Base-by-base conservation (phyloP, 1,284 basidiomycete genomes). In the Melampsora abietis-canadensis region DNA sequence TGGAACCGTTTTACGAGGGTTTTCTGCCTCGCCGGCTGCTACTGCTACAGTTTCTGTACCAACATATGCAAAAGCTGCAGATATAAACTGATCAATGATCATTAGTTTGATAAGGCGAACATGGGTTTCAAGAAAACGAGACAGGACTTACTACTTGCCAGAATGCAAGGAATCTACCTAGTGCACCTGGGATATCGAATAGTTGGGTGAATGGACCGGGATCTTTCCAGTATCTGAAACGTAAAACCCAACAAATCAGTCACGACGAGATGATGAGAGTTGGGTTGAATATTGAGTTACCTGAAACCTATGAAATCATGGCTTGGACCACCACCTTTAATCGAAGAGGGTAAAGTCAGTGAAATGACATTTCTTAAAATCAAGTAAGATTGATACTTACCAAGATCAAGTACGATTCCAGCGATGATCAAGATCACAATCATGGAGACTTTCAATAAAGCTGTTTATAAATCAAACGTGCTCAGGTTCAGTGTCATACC, bases 341-440 rank as follows among this genome's bases (percentile, higher is more conserved):
- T 78, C 51, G 27, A 85, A 79, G 89, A 88, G 69, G 91, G 61
- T 90, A 83, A 68, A 88, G 88, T 72, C 85, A 83, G 3, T 15
- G 44, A 46, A 60, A 68, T 17, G 63, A 27, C 15, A 0, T 72
- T 17, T 15, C 14, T n/a, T 6, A 10, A n/a, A 57, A 21, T 37
- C 34, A 27, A 40, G n/a, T 77, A 0, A 88, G 88, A 44, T 44
- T 8, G 14, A 2, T 86, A 89, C 77, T 89, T 89, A 69, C 89
- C 90, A 21, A 89, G 85, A 79, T 90, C 88, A 69, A 91, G 85
- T 76, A 90, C 82, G 64, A 91, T 83, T 68, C 88, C 88, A 70
- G 85, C 83, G 66, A 90, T 79, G 77, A 90, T 86, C 63, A 76
- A 34, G 30, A 61, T 21, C 3, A 51, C 30, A 6, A 89, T 88